A percentile compares a stretch with the other conserved stretches of the same genome.
phyloP scores from a whole-genome alignment of 2,329 filamentous ascomycete species.

The Dothistroma septosporum region DNA sequence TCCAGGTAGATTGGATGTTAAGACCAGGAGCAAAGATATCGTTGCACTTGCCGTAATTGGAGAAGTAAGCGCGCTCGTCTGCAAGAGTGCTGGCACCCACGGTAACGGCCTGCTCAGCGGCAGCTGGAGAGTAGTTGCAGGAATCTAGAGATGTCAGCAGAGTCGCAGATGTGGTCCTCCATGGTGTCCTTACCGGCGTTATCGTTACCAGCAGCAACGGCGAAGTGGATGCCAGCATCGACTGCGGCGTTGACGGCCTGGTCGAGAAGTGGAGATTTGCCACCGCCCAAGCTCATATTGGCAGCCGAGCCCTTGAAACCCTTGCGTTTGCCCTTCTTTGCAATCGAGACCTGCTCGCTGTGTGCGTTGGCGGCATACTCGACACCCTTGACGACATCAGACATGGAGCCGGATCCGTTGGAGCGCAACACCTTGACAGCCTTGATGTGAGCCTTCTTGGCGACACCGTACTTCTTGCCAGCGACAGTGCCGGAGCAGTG shows the following conservation, averaged over 20 bases:
- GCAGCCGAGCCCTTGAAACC: conserved; percentile 98
- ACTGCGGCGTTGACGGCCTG: conserved; percentile 92
- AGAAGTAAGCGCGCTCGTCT: conserved; percentile 98
- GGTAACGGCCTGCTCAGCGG: conserved; percentile 85
- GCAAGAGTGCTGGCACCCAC: conserved; percentile 91
- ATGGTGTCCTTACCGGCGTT: conserved; percentile 57
- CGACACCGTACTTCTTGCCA: conserved; percentile 98
- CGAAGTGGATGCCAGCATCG: conserved; percentile 88
- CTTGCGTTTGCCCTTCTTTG: conserved; percentile 85
- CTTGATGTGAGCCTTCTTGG: conserved; percentile 96
- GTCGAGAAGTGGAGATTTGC: conserved; percentile 90
- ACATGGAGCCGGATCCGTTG: conserved; percentile 97
- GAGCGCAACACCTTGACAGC: conserved; percentile 98
- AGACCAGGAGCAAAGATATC: conserved; percentile 92
- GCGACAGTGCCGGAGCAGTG: conserved; percentile 98
- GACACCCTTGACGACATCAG: conserved; percentile 96
- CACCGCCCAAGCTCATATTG: conserved; percentile 99
- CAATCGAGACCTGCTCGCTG: conserved; percentile 66
- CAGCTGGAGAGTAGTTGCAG: conserved; percentile 98
- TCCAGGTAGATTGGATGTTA: conserved; percentile 98
- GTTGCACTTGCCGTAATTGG: conserved; percentile 99
- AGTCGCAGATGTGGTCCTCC: background rate
- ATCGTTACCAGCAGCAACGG: conserved; percentile 96
- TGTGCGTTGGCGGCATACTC: conserved; percentile 87
- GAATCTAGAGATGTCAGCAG: conserved; percentile 58